Evolutionary conservation across 208 protist species (phyloP), one percentile per base, ranked within the genome.

Genomic region (Tetramitus jugosus): DNA sequence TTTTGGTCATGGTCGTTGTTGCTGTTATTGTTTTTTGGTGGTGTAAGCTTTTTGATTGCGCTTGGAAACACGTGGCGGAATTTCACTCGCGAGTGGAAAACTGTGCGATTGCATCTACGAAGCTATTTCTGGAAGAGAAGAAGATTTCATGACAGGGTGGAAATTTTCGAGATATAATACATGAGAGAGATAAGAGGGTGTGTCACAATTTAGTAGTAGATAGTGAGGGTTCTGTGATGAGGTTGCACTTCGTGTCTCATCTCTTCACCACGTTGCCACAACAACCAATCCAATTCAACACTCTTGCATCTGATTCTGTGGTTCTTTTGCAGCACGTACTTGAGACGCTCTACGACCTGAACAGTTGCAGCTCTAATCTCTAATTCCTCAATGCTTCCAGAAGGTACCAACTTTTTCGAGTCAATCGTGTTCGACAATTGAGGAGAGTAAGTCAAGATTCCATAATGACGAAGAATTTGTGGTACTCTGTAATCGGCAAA

Each of bases 401-500:
- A n/a, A 49, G 3, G 17, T 31, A 74, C n/a, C 29, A n/a, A 7
- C 4, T n/a, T 74, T 29, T 23, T 6, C 10, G 14, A 33, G 29
- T 74, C 67, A 62, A 77, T 65, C 33, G 23, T 46, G 31, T 77
- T 45, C 33, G 13, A 35, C n/a, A 77, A 77, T 46, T 60, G n/a
- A 35, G 13, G 3, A 33, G 35, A 49, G 33, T 67, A 77, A 14
- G 26, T 29, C 1, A 77, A 42, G 8, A 76, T 52, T 26, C 23
- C 69, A 10, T n/a, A 56, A 40, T 33, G 20, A 20, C 29, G 46
- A 6, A 78, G 40, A 37, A 78, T 52, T 69, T 78, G 75, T 37
- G 75, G 75, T 39, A 78, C 62, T 52, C 75, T 52, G 29, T 78
- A 78, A 56, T 78, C 75, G 4, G 75, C 61, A 42, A 78, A 78